Evolutionary conservation across 495 filamentous ascomycete genomes (phyloP), one percentile per base, ranked within the genome.

Genomic region (Parathielavia appendiculata): DNA sequence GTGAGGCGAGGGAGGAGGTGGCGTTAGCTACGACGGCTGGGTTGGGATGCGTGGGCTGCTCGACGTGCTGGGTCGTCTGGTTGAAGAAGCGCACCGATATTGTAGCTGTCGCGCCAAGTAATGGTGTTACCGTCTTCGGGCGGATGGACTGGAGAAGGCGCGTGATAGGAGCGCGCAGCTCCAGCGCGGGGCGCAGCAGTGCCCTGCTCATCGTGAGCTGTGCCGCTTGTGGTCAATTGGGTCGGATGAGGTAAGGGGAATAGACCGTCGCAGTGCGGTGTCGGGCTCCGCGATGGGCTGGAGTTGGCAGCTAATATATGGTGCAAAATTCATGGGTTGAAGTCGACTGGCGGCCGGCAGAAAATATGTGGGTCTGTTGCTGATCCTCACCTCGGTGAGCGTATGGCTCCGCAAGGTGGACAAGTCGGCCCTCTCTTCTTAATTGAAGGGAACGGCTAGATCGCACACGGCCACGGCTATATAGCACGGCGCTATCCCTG

Each of bases 131-230:
- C 34, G 73, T 19, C 3, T 43, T 39, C 10, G 49, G 22, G 20
- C 34, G 34, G 66, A 53, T 65, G 65, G 61, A 66, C 14, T 71
- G 52, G 66, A 51, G 7, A 63, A 65, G 32, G 23, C 69, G 68
- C 22, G 69, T 61, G 51, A 69, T 55, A 13, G 73, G 68, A 14
- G 68, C 60, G 52, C 74, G 69, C 55, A 79, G 73, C 74, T 73
- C 76, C 72, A 75, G 60, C 57, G 73, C 65, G 74, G 76, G 74
- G 73, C 76, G 75, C 49, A 79, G 65, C 39, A 76, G 68, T 52
- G 71, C 62, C 49, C 74, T 67, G 66, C 76, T 79, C 76, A 79
- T 78, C 54, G 59, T n/a, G 40, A 50, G 39, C 6, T 26, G 38
- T 44, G 11, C 52, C 17, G 54, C 8, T 38, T 1, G 40, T 26